Percentiles rank a stretch among this genome's conserved stretches.
phyloP scores from a whole-genome alignment of 2,329 filamentous ascomycete genomes.

The Aspergillus hiratsukae region DNA sequence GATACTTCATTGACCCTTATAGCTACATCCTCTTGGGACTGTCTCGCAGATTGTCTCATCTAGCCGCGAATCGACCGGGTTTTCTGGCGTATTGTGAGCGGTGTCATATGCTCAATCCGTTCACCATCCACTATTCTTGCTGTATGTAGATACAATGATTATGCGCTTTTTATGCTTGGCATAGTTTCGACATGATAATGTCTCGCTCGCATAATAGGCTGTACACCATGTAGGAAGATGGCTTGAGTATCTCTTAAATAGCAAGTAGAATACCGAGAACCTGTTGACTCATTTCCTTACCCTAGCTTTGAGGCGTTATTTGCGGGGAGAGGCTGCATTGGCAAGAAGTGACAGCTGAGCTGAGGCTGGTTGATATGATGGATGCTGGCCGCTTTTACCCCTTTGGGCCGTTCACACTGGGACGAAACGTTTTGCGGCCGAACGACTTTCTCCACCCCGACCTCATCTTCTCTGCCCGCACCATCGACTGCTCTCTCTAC shows the following conservation, averaged over 20 bases:
- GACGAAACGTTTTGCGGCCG: constrained; percentile 1
- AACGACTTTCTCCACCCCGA: background rate
- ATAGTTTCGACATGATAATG: background rate
- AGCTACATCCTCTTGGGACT: background rate
- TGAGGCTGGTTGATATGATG: background rate
- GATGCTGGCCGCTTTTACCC: constrained; percentile 7
- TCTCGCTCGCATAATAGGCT: background rate
- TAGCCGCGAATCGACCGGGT: too few relatives aligned
- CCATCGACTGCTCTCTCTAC: background rate
- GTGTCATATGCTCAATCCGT: too few relatives aligned
- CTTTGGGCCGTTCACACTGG: constrained; percentile 11
- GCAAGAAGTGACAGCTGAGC: background rate
- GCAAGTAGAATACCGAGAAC: background rate
- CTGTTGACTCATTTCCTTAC: background rate
- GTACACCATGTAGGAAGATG: background rate
- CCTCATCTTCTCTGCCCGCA: background rate
- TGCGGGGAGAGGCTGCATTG: background rate
- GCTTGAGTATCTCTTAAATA: background rate
- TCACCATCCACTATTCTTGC: background rate
- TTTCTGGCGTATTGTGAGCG: too few relatives aligned
- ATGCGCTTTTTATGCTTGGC: background rate
- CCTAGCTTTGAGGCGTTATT: background rate
- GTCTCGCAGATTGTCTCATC: background rate
- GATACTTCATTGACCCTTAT: background rate
- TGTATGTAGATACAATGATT: background rate